phyloP scores from a whole-genome alignment of 345 rosid genomes.

The Eutrema japonicum region DNA sequence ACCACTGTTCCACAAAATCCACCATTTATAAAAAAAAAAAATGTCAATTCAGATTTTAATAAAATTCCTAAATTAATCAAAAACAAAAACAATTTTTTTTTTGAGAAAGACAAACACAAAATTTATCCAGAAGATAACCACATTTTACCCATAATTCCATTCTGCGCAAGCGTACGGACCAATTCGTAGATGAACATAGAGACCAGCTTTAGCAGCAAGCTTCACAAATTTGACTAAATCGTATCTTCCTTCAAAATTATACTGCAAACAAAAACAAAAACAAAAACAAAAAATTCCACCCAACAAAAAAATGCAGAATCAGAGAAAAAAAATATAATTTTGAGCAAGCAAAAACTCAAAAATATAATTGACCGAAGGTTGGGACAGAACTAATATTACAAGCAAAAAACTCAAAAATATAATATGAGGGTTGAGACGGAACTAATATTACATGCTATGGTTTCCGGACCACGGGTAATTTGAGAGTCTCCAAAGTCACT shows the following conservation, averaged over 20 bases:
- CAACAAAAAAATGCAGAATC: not conserved
- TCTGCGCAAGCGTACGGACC: constrained; percentile 98
- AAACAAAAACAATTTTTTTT: not conserved
- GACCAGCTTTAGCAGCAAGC: constrained; percentile 82
- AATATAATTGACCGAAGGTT: too few relatives aligned
- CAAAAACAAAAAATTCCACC: not conserved
- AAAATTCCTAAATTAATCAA: not conserved
- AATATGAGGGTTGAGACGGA: too few relatives aligned
- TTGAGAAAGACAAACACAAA: not conserved
- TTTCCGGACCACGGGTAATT: too few relatives aligned
- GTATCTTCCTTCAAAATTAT: constrained; percentile 84
- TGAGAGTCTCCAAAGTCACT: too few relatives aligned
- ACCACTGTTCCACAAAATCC: constrained; percentile 56
- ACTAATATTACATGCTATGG: too few relatives aligned
- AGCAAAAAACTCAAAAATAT: too few relatives aligned
- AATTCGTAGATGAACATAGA: constrained; percentile 87
- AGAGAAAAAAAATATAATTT: not conserved
- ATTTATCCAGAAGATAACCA: not conserved
- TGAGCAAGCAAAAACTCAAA: not conserved
- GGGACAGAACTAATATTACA: too few relatives aligned
- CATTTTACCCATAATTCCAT: constrained; percentile 88
- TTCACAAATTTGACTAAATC: constrained; percentile 86
- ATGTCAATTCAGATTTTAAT: not conserved
- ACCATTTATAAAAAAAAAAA: not conserved
- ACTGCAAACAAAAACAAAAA: constrained; percentile 48